These are phyloP conservation scores for Citrus sp. DNA, from an alignment of 345 rosid genomes.

Conservation along the genomic window DNA sequence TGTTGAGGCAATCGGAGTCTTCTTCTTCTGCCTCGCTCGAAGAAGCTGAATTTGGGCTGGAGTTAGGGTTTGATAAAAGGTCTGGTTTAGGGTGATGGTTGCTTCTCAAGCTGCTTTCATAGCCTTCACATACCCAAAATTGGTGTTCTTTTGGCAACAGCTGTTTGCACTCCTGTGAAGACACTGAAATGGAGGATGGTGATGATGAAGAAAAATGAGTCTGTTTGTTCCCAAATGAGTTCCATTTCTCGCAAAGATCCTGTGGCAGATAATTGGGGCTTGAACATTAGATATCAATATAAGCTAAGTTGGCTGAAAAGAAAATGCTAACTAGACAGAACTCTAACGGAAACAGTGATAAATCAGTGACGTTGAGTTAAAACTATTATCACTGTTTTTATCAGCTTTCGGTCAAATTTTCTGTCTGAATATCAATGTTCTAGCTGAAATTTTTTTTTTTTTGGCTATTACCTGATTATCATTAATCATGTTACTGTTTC, in stretches of 20 bases:
- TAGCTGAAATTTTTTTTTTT: too few species aligned
- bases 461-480: background rate
- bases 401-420: too few species aligned
- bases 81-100: conserved; percentile 35
- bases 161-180: conserved; percentile 31
- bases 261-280: background rate
- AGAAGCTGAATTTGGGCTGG: conserved; percentile 79
- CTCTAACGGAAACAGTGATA: too few species aligned
- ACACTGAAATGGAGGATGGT: conserved; percentile 38
- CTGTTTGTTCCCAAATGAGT: conserved; percentile 10
- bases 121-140: conserved; percentile 37
- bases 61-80: conserved; percentile 62
- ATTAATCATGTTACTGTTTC: conserved; percentile 1
- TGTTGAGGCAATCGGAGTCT: conserved; percentile 29
- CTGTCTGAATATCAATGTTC: too few species aligned
- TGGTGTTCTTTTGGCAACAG: conserved; percentile 33
- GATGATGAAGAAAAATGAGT: conserved; percentile 33
- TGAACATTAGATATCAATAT: background rate
- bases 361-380: too few species aligned
- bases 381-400: too few species aligned
- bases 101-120: conserved; percentile 22
- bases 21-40: conserved; percentile 59
- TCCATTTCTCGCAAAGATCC: conserved; percentile 47
- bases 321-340: too few species aligned
- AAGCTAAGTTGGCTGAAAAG: background rate